Conservation (phyloP, 352 stramenopile genomes). For the Phytophthora pinifolia region DNA sequence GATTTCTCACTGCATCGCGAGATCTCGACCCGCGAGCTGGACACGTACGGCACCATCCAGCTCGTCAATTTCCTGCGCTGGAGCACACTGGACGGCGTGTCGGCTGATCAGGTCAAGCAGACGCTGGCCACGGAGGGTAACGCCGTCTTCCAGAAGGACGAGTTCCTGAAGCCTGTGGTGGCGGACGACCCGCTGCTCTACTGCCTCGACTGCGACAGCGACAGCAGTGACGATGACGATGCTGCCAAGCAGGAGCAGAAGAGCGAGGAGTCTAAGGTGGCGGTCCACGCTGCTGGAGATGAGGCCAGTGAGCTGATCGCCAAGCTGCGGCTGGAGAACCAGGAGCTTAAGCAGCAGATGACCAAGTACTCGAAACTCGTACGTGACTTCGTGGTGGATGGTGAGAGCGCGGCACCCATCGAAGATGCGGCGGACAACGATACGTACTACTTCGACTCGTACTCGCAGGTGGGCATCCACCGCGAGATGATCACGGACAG, state of each 20-base stretch:
- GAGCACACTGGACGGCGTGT: conserved; percentile 41
- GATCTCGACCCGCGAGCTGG: conserved; percentile 52
- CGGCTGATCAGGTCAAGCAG: conserved; percentile 42
- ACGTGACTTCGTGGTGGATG: conserved; percentile 68
- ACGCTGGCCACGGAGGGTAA: conserved; percentile 46
- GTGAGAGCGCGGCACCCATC: conserved; percentile 34
- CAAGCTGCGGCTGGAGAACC: conserved; percentile 61
- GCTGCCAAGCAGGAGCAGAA: conserved; percentile 37
- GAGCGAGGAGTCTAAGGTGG: conserved; percentile 18
- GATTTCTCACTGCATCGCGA: conserved; percentile 62
- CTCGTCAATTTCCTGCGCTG: conserved; percentile 76
- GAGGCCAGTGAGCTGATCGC: conserved; percentile 33
- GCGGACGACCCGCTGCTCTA: conserved; percentile 82
- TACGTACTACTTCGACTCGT: conserved; percentile 98
- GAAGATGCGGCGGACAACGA: conserved; percentile 65
- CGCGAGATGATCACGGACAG: conserved; percentile 93
- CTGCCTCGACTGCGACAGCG: conserved; percentile 69
- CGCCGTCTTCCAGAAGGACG: conserved; percentile 58
- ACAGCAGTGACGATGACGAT: conserved; percentile 53
- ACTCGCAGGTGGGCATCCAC: conserved; percentile 98
- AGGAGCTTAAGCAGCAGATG: conserved; percentile 74
- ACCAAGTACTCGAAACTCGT: conserved; percentile 73
- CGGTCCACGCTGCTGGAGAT: background rate
- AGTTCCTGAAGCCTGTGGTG: conserved; percentile 77
- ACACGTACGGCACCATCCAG: conserved; percentile 82